Base-by-base conservation (phyloP, 2,329 filamentous ascomycete genomes). In the Fusarium pininemorale region DNA sequence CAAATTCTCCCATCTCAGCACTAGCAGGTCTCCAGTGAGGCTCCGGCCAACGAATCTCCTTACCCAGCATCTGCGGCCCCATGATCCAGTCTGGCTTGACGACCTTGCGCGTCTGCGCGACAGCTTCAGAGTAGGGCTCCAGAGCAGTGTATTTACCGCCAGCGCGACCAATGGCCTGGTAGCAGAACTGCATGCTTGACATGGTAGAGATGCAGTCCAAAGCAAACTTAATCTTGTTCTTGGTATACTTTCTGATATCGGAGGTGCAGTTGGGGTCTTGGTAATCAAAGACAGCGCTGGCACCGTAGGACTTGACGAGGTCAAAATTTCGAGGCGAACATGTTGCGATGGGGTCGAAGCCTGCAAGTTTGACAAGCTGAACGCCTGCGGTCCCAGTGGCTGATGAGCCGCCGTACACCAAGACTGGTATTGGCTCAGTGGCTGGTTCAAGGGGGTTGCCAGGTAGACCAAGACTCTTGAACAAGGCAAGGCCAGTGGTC, bases 401-500 rank as follows among this genome's bases (percentile, higher is more conserved):
- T 8, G 67, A 48, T 0, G 38, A 48, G 1, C 70, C 70, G 8
- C 70, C 67, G 15, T 72, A 70, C 3, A 72, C 69, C 5, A 72
- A 22, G 5, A 72, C 50, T 1, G 63, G 54, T 0, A 63, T 32
- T 0, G 28, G 32, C 30, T 70, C 53, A 0, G 26, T 15, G 4
- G 44, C 3, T 1, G 69, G 70, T 1, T 32, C 35, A 5, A 42
- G 16, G 0, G 68, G 68, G 1, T 62, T 18, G 11, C 57, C 57
- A 0, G 63, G 44, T 0, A 72, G 78, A 37, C 79, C 66, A 0
- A 88, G 81, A 13, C 78, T 77, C 65, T 85, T 83, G 77, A 87
- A 88, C 22, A 88, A 80, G 1, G 81, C 84, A 76, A 87, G 85
- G 30, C 81, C 85, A 5, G 57, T 60, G 0, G 85, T 87, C n/a